These are phyloP conservation scores for Exophiala bonariae DNA, from an alignment of 2,329 filamentous ascomycete genomes.

Conservation along the genomic window DNA sequence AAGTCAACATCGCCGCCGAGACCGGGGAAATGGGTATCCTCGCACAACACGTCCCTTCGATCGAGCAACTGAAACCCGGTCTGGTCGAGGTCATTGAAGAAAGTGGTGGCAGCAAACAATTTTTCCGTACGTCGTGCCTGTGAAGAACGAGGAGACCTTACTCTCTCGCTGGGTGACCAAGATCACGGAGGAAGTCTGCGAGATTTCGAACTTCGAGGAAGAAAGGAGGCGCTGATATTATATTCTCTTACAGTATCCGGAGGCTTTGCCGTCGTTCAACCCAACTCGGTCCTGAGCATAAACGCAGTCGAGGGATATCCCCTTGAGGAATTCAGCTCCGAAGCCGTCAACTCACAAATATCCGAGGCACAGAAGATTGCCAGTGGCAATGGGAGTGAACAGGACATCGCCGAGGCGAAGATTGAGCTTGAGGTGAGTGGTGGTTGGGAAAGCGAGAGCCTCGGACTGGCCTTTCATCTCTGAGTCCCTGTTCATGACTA, in stretches of 20 bases:
- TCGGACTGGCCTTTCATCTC: too few relatives aligned
- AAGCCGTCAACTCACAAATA: slow-evolving; percentile 87
- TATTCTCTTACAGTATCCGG: slow-evolving; percentile 70
- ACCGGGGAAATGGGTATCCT: slow-evolving; percentile 99
- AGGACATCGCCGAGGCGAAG: slow-evolving; percentile 98
- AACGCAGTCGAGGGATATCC: slow-evolving; percentile 96
- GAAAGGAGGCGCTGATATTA: slow-evolving; percentile 24
- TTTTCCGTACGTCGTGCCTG: slow-evolving; percentile 76
- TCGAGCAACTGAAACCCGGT: slow-evolving; percentile 98
- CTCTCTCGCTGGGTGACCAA: too few relatives aligned
- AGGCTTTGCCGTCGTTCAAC: slow-evolving; percentile 95
- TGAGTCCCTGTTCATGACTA: slow-evolving; percentile 5
- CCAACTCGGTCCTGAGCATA: slow-evolving; percentile 92
- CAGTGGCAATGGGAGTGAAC: slow-evolving; percentile 85
- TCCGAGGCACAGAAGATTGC: slow-evolving; percentile 95
- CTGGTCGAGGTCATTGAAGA: slow-evolving; percentile 95
- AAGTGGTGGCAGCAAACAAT: slow-evolving; percentile 84
- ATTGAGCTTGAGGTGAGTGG: slow-evolving; percentile 89
- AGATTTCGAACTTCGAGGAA: not conserved
- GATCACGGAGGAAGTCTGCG: too few relatives aligned
- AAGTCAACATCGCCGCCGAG: slow-evolving; percentile 98
- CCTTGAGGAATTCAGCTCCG: slow-evolving; percentile 92
- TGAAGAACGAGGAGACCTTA: not conserved
- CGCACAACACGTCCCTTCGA: slow-evolving; percentile 97
- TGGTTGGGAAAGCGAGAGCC: too few relatives aligned